These are phyloP conservation scores for Thermomucor indicae-seudaticae DNA, from an alignment of 371 early-diverging fungal genomes.

Conservation along the genomic window DNA sequence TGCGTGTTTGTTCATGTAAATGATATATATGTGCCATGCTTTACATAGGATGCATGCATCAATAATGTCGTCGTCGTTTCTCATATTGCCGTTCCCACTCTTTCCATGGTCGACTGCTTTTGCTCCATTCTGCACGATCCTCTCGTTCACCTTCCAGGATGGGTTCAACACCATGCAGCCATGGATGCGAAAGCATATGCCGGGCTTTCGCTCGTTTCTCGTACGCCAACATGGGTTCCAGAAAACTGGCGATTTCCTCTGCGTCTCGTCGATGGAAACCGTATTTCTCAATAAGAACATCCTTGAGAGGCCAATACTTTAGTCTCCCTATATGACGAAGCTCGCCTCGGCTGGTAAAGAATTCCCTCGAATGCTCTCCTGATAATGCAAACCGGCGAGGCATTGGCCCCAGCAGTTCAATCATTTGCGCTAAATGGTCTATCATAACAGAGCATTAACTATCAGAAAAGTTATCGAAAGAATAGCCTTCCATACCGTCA, in stretches of 20 bases:
- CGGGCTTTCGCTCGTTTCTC: slow-evolving; percentile 54
- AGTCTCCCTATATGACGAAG: slow-evolving; percentile 84
- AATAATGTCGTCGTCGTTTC: neutral
- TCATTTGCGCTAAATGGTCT: slow-evolving; percentile 97
- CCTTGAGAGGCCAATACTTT: slow-evolving; percentile 74
- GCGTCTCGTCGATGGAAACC: slow-evolving; percentile 51
- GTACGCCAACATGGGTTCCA: slow-evolving; percentile 74
- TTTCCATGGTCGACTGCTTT: slow-evolving; percentile 28
- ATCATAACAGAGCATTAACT: neutral
- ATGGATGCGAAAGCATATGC: slow-evolving; percentile 57
- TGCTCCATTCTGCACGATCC: slow-evolving; percentile 18
- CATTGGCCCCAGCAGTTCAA: slow-evolving; percentile 86
- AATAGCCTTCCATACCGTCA: slow-evolving; percentile 77
- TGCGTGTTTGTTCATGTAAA: neutral
- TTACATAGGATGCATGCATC: neutral
- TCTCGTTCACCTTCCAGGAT: slow-evolving; percentile 25
- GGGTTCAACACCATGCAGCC: slow-evolving; percentile 50
- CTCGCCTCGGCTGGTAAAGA: slow-evolving; percentile 77
- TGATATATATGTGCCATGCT: neutral
- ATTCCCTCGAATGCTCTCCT: slow-evolving; percentile 73
- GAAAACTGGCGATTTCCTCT: slow-evolving; percentile 57
- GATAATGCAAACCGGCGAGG: slow-evolving; percentile 67
- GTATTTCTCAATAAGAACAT: slow-evolving; percentile 86
- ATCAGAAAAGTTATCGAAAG: no score
- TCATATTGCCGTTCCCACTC: slow-evolving; percentile 25